phyloP scores from a whole-genome alignment of 1,284 basidiomycete genomes.

The Tilletia horrida region DNA sequence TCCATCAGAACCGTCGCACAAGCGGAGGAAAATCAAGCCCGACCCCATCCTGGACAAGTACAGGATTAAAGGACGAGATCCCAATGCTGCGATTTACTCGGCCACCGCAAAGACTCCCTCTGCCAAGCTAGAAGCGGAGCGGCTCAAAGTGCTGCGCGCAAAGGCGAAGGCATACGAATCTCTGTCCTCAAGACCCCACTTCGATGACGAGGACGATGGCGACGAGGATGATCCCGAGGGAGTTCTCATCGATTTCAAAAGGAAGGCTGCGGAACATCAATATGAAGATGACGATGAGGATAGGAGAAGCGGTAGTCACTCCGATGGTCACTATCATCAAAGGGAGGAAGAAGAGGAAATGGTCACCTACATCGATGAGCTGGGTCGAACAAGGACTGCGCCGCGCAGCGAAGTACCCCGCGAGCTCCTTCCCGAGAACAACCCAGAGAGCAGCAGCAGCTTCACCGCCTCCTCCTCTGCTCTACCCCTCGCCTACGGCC shows the following conservation, averaged over 20 bases:
- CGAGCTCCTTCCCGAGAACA: slow-evolving; percentile 58
- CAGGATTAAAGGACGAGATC: neutral
- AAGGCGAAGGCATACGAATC: slow-evolving; percentile 82
- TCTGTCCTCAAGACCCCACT: slow-evolving; percentile 72
- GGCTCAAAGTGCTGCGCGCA: slow-evolving; percentile 63
- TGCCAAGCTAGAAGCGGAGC: slow-evolving; percentile 63
- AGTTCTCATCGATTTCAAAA: slow-evolving; percentile 70
- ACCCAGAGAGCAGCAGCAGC: neutral
- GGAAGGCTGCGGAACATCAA: slow-evolving; percentile 69
- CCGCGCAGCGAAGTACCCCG: slow-evolving; percentile 74
- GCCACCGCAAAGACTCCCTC: slow-evolving; percentile 21
- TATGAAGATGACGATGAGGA: slow-evolving; percentile 60
- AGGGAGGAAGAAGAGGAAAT: slow-evolving; percentile 64
- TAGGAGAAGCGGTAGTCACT: slow-evolving; percentile 54
- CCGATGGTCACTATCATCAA: slow-evolving; percentile 60
- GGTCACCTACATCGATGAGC: slow-evolving; percentile 80
- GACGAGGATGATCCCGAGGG: slow-evolving; percentile 60
- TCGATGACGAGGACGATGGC: slow-evolving; percentile 64
- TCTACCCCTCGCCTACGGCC: slow-evolving; percentile 34
- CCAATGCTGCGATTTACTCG: slow-evolving; percentile 16
- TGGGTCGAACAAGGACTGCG: slow-evolving; percentile 69
- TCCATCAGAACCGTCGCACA: no score
- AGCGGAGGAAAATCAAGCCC: no score
- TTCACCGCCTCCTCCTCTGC: neutral
- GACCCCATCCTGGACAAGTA: slow-evolving; percentile 11